These are phyloP conservation scores for Tulasnella sp. DNA, from an alignment of 768 basidiomycete genomes.

Conservation along the genomic window DNA sequence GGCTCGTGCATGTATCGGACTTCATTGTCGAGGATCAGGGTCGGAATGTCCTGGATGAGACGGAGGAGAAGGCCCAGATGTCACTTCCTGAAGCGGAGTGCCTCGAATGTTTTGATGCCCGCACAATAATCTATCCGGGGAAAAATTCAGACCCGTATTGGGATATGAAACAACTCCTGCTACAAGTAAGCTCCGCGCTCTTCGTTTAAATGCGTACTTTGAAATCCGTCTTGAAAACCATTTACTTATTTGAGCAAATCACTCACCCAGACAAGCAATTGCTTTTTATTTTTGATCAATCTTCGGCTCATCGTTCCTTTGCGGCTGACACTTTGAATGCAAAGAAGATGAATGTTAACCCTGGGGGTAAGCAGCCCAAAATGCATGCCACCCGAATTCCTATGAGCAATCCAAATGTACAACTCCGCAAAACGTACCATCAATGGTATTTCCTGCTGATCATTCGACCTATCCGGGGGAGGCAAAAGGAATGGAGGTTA, in stretches of 20 bases:
- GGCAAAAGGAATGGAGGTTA: conserved; percentile 28
- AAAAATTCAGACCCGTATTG: conserved; percentile 14
- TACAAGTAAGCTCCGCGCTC: conserved; percentile 12
- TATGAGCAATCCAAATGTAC: conserved; percentile 9
- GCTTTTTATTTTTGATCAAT: conserved; percentile 19
- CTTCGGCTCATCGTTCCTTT: conserved; percentile 15
- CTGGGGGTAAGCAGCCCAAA: conserved; percentile 16
- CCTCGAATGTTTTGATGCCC: not conserved
- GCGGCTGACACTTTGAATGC: conserved; percentile 13
- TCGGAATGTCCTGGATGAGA: conserved; percentile 17
- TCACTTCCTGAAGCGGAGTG: not conserved
- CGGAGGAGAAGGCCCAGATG: conserved; percentile 16
- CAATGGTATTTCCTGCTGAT: too few species aligned
- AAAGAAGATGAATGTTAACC: conserved; percentile 19
- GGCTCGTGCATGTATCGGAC: conserved; percentile 31
- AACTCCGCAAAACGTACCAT: too few species aligned
- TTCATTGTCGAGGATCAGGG: conserved; percentile 30
- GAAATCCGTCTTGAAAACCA: not conserved
- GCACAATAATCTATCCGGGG: not conserved
- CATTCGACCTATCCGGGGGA: conserved; percentile 18
- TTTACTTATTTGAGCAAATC: not conserved
- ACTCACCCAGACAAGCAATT: conserved; percentile 14
- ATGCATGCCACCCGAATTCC: conserved; percentile 19
- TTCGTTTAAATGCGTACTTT: too few species aligned
- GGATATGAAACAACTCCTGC: conserved; percentile 16